Evolutionary conservation across 257 asterid species (phyloP), one percentile per base, ranked within the genome.

Genomic region (Cruciata laevipes): DNA sequence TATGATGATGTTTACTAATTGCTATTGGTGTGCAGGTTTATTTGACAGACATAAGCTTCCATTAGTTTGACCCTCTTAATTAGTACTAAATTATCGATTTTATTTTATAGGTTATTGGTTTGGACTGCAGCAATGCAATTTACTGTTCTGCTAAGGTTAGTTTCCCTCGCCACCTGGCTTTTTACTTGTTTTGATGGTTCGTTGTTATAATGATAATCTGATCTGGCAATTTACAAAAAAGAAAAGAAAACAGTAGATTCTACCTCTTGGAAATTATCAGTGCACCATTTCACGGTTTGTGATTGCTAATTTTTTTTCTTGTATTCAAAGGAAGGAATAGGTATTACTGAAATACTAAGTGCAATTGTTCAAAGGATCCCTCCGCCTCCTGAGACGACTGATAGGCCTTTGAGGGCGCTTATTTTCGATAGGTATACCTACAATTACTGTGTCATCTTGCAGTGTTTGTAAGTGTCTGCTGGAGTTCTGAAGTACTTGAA

Each of bases 341-440:
- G 99, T 49, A 90, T 93, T 73, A 68, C 63, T 25, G 97, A 93
- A 61, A 93, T 90, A 73, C 77, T 93, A 63, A 74, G 77, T 24
- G 95, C 95, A 55, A 93, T 93, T 79, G 97, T 90, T 77, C 84
- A 79, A 75, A 88, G 83, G 86, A 82, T 93, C 73, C 99, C 97
- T 67, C 88, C 95, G 21, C 97, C 99, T 68, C 82, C 61, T 71
- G 88, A 84, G 73, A 86, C 95, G 52, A 85, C 87, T 73, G 83
- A 78, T 71, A 80, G 75, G 76, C 97, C 99, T 68, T 81, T 90
- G 84, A 88, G 95, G 84, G 99, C 99, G 74, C 94, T 93, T 72
- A 93, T 93, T 77, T 93, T 93, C 84, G 99, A 93, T 81, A 93
- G 99, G 99, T 93, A 84, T 77, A 84, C 79, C 67, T 81, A 82